Percentiles rank a stretch among this genome's conserved stretches.
Conservation (phyloP, 495 filamentous ascomycete species). For the Penicillium silybi region DNA sequence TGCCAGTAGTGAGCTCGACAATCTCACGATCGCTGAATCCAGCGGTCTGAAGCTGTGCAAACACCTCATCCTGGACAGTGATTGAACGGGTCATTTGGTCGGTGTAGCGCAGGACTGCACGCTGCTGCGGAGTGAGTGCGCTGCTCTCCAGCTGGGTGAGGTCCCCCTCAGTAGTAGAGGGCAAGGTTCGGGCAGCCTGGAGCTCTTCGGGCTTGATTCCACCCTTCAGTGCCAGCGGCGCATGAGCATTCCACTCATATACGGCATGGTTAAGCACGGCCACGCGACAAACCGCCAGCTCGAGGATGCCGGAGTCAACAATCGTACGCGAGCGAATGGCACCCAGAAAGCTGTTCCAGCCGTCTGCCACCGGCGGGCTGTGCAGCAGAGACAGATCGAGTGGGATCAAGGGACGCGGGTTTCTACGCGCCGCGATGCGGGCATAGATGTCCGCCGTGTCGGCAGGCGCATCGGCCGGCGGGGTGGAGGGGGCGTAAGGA, state of each 20-base stretch:
- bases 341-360: conserved; percentile 73
- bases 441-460: conserved; percentile 49
- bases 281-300: conserved; percentile 50
- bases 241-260: conserved; percentile 79
- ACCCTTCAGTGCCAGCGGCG: conserved; percentile 54
- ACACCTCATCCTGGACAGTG: conserved; percentile 56
- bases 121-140: conserved; percentile 55
- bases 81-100: conserved; percentile 43
- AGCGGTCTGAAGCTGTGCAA: conserved; percentile 51
- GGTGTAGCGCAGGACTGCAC: conserved; percentile 56
- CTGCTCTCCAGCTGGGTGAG: conserved; percentile 23
- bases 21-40: conserved; percentile 56
- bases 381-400: conserved; percentile 71
- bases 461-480: conserved; percentile 27
- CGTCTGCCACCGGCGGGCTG: conserved; percentile 63
- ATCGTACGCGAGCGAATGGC: conserved; percentile 63
- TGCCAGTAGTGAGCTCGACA: conserved; percentile 68
- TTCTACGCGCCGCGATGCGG: conserved; percentile 59
- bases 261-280: conserved; percentile 68
- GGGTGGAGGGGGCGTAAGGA: conserved; percentile 57
- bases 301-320: conserved; percentile 54
- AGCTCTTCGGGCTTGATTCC: conserved; percentile 43
- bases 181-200: conserved; percentile 39
- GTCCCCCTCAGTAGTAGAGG: conserved; percentile 29
- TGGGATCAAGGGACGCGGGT: conserved; percentile 57